Evolutionary conservation across 73 alveolate genomes (phyloP), one percentile per base, ranked within the genome.

Genomic region (Paraurostyla sp.): DNA sequence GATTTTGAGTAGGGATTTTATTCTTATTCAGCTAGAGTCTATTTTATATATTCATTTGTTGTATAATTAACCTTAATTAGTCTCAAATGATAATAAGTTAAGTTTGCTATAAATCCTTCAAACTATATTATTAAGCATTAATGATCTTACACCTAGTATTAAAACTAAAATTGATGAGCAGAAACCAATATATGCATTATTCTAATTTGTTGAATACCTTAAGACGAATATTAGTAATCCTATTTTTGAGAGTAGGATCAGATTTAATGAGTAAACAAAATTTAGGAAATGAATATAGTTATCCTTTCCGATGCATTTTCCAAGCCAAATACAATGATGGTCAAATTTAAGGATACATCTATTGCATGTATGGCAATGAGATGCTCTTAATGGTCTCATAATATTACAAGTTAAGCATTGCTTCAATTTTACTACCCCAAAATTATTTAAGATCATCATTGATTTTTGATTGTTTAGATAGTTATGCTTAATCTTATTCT

Each of bases 311-410:
- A 95, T 83, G 83, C 98, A 95, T 58, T 94, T 95, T 0, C 98
- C 98, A 15, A 93, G 45, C 98, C 98, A 94, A 0, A 95, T 91
- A 54, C 98, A 94, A 80, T 94, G 98, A 89, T 94, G 98, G 90
- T 95, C 98, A 29, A 90, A 88, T 62, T 78, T 85, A 60, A 81
- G 59, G 29, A 95, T 90, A 78, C 98, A 95, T 60, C 71, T 87
- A 85, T 95, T 86, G 59, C 98, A 95, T 38, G 16, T 54, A 22
- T 89, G 93, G 76, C 98, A 95, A 80, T 95, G 98, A 50, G 97
- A 73, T n/a, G 93, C 36, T 48, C 98, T 76, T 22, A 87, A 84
- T 30, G 98, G 98, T 51, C 98, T 84, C 49, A 95, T 54, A 18
- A 95, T 87, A 59, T 93, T 80, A 83, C 98, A 95, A 13, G 98